Evolutionary conservation across 179 eudicot genomes (phyloP).

Genomic region (Dionaea muscipula): DNA sequence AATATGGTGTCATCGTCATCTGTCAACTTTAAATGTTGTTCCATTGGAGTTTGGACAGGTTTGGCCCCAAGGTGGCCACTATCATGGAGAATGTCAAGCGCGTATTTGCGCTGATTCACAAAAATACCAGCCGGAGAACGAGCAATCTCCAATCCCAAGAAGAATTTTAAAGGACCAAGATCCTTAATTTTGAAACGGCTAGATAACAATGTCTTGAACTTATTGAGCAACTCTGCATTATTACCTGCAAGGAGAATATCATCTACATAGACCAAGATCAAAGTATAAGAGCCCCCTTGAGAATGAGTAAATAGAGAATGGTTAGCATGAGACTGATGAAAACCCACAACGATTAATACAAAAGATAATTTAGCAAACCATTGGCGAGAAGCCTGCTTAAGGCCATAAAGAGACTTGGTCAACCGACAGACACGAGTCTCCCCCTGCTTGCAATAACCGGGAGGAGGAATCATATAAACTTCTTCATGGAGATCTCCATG

Average conservation of each 20-base stretch:
- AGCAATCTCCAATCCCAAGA: no score
- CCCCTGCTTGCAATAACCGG: background rate
- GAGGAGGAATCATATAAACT: background rate
- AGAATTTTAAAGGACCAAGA: no score
- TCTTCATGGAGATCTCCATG: background rate
- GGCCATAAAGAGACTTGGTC: background rate
- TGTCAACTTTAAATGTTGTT: no score
- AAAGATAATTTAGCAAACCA: background rate
- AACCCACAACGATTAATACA: background rate
- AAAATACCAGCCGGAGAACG: no score
- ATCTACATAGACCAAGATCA: background rate
- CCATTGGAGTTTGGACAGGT: no score
- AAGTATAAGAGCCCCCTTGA: background rate
- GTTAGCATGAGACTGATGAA: background rate
- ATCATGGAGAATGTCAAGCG: no score
- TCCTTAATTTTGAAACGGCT: no score
- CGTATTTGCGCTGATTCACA: no score
- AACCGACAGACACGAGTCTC: background rate
- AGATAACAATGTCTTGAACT: no score
- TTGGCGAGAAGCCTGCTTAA: background rate
- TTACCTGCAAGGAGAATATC: background rate
- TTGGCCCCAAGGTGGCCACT: no score
- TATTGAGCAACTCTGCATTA: background rate
- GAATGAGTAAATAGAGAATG: background rate
- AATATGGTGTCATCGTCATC: no score